Conservation (phyloP, 352 stramenopile species). For the Pythium rishiriense region DNA sequence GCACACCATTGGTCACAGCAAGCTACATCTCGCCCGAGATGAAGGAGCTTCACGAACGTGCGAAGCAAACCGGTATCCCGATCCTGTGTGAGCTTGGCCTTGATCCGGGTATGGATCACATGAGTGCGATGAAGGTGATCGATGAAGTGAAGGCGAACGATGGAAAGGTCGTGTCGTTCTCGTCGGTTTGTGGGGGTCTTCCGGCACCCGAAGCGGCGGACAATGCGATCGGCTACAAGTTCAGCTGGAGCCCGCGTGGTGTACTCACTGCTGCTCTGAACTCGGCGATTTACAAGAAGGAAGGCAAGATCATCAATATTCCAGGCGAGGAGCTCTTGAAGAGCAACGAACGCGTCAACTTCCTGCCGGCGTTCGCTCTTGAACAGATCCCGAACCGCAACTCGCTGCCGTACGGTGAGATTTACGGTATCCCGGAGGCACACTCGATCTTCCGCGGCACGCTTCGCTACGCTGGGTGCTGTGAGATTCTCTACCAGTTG, state of each 20-base stretch:
- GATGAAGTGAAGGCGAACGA: conserved; percentile 91
- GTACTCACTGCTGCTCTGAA: conserved; percentile 94
- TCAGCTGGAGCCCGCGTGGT: conserved; percentile 95
- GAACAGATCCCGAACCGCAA: conserved; percentile 96
- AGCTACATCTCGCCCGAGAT: conserved; percentile 96
- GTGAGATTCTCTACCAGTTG: conserved; percentile 88
- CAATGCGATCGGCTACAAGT: conserved; percentile 97
- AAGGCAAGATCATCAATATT: conserved; percentile 86
- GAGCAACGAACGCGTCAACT: conserved; percentile 81
- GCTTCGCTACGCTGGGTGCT: conserved; percentile 93
- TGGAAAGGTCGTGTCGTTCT: conserved; percentile 91
- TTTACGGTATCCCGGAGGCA: conserved; percentile 94
- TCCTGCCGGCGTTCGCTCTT: conserved; percentile 91
- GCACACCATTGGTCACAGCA: conserved; percentile 92
- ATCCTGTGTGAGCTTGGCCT: conserved; percentile 96
- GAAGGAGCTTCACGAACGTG: conserved; percentile 73
- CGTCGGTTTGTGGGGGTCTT: conserved; percentile 94
- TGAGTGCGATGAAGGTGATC: conserved; percentile 97
- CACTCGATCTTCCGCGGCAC: conserved; percentile 94
- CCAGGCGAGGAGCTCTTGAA: conserved; percentile 85
- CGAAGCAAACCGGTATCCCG: conserved; percentile 76
- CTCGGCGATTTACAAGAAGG: conserved; percentile 84
- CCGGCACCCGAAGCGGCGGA: conserved; percentile 93
- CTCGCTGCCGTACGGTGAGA: conserved; percentile 90
- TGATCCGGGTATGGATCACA: conserved; percentile 97